A percentile compares a stretch with the other conserved stretches of the same genome.
Conservation (phyloP, 345 rosid genomes). For the Adansonia digitata region DNA sequence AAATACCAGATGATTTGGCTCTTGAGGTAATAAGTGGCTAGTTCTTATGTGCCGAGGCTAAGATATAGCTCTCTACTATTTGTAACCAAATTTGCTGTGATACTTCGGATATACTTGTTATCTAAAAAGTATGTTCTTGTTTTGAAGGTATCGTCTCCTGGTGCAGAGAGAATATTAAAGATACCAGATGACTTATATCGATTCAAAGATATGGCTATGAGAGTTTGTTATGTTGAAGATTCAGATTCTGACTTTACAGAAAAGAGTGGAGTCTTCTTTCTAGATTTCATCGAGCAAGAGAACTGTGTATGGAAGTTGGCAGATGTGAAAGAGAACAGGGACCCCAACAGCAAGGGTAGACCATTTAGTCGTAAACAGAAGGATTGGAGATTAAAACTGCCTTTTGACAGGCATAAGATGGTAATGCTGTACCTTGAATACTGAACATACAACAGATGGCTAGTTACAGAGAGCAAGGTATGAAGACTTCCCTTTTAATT, state of each 20-base stretch:
- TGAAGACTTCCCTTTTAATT: not conserved
- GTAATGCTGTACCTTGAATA: constrained; percentile 56
- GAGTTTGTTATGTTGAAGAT: constrained; percentile 52
- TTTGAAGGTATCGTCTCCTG: constrained; percentile 80
- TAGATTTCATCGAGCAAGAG: constrained; percentile 56
- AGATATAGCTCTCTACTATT: not conserved
- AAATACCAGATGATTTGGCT: constrained; percentile 75
- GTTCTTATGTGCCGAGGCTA: not conserved
- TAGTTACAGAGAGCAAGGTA: not conserved
- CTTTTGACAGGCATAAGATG: constrained; percentile 45
- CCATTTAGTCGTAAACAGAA: constrained; percentile 68
- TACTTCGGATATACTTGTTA: not conserved
- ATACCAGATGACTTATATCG: constrained; percentile 68
- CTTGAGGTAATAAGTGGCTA: constrained; percentile 54
- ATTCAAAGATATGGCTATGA: constrained; percentile 66
- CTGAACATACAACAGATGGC: constrained; percentile 17
- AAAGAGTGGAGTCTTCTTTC: constrained; percentile 51
- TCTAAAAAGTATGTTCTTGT: not conserved
- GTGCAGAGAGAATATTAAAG: constrained; percentile 77
- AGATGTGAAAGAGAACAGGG: constrained; percentile 76
- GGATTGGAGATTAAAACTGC: constrained; percentile 67
- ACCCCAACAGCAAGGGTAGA: constrained; percentile 72
- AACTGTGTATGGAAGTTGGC: constrained; percentile 81
- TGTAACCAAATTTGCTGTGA: not conserved
- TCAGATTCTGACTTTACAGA: constrained; percentile 30